Evolutionary conservation across 352 stramenopile genomes (phyloP).

Genomic region (Globisporangium megalacanthum): DNA sequence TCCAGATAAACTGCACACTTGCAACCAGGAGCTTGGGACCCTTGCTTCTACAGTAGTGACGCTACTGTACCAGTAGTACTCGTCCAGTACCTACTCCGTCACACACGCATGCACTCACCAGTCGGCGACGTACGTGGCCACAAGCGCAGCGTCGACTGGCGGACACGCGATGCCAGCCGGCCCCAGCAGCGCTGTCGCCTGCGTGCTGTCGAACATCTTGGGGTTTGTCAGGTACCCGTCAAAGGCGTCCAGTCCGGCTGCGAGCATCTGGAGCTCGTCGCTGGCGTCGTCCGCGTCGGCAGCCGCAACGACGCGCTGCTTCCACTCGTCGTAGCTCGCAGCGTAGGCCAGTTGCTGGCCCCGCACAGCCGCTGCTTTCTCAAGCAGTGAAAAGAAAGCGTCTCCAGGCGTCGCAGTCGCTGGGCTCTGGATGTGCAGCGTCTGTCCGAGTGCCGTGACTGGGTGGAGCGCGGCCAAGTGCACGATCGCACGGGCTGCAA

Average conservation of each 20-base stretch:
- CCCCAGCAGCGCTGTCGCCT: slow-evolving; percentile 41
- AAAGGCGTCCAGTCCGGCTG: slow-evolving; percentile 54
- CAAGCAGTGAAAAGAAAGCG: slow-evolving; percentile 43
- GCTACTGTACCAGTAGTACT: slow-evolving; percentile 2
- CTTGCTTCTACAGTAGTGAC: background rate
- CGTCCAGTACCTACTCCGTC: background rate
- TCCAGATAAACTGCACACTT: too few relatives aligned
- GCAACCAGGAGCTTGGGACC: too few relatives aligned
- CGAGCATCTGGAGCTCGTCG: slow-evolving; percentile 50
- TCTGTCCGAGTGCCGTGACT: slow-evolving; percentile 49
- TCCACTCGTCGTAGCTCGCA: slow-evolving; percentile 36
- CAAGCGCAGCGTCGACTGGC: slow-evolving; percentile 27
- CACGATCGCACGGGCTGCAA: slow-evolving; percentile 82
- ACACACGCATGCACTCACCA: slow-evolving; percentile 18
- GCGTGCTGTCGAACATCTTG: slow-evolving; percentile 54
- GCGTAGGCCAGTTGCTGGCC: slow-evolving; percentile 22
- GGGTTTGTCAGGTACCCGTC: slow-evolving; percentile 58
- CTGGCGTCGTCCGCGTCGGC: slow-evolving; percentile 4
- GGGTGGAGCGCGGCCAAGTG: slow-evolving; percentile 62
- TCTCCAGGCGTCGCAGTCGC: slow-evolving; percentile 32
- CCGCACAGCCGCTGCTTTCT: slow-evolving; percentile 6
- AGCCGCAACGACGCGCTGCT: slow-evolving; percentile 22
- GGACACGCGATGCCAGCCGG: slow-evolving; percentile 36
- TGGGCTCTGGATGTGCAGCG: slow-evolving; percentile 73
- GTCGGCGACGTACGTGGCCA: slow-evolving; percentile 34